Percentiles rank a stretch among this genome's conserved stretches.
Evolutionary conservation across 169 alveolate species (phyloP).

Genomic region (Babesia ovis): DNA sequence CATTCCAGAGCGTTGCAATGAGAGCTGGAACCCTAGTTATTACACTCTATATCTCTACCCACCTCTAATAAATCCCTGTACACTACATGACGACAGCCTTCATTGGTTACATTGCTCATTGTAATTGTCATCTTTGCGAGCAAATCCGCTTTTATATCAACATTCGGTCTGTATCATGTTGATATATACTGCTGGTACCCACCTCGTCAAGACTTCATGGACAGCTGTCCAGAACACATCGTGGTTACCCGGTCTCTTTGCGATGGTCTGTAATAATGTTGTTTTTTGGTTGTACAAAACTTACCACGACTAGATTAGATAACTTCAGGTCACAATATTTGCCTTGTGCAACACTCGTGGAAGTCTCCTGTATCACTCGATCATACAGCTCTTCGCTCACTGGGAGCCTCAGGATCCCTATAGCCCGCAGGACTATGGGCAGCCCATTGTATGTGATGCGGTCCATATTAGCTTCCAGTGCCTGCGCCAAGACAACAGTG

Average conservation of each 20-base stretch:
- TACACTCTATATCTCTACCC: neutral
- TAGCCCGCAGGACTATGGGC: slow-evolving; percentile 53
- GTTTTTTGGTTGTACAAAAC: neutral
- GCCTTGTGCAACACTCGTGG: slow-evolving; percentile 6
- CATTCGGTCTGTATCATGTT: slow-evolving; percentile 3
- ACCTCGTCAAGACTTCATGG: slow-evolving; percentile 11
- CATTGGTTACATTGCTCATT: slow-evolving; percentile 3
- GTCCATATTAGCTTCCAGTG: slow-evolving; percentile 17
- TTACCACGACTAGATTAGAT: slow-evolving; percentile 47
- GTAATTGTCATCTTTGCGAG: slow-evolving; percentile 52
- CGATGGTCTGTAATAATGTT: slow-evolving; percentile 9
- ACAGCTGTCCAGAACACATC: slow-evolving; percentile 50
- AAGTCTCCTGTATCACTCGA: slow-evolving; percentile 10
- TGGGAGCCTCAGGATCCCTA: slow-evolving; percentile 32
- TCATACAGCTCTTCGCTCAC: neutral
- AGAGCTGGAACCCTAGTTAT: neutral
- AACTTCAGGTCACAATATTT: slow-evolving; percentile 28
- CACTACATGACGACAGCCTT: neutral
- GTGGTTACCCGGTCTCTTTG: slow-evolving; percentile 15
- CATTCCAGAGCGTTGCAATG: neutral
- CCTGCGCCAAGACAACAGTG: slow-evolving; percentile 22
- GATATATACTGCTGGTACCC: neutral
- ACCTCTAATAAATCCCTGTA: slow-evolving; percentile 32
- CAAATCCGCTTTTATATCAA: slow-evolving; percentile 5
- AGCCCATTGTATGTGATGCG: slow-evolving; percentile 40